Base-by-base conservation (phyloP, 441 rosid species). In the Gossypium lobatum region DNA sequence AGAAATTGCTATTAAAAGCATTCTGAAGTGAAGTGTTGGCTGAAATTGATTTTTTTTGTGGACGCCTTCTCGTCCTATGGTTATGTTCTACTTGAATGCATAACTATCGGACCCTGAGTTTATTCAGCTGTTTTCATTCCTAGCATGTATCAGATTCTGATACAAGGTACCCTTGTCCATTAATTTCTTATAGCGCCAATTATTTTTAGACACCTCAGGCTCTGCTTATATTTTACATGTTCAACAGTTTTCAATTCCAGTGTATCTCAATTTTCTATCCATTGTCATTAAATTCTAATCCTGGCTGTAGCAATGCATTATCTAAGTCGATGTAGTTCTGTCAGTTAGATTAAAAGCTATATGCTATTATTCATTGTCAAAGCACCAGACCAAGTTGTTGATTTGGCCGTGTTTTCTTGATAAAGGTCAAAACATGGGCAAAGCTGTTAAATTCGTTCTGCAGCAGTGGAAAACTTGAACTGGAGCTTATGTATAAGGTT, bases 361-460 rank as follows among this genome's bases (percentile, higher is more conserved):
- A 20, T 64, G 31, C 5, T 39, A 42, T 42, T 39, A 42, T 20
- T 20, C 14, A 1, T 64, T 17, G 52, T 37, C 50, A 37, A 17
- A 39, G 50, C 13, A 2, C n/a, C 2, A 3, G 13, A 58, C 31
- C 14, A 58, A 23, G 26, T 4, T 11, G 63, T 25, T 58, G 34
- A 58, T 11, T 42, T 17, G 5, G 70, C 21, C 39, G 54, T 42
- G 10, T 60, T 26, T 11, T 64, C 16, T 7, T 50, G 21, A 1
- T 50, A 46, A 78, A 95, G 99, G 99, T 93, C 67, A 93, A 90
- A 86, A 81, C 91, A 58, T 95, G 98, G 98, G 97, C 98, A 48
- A 46, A 82, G 18, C 89, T 95, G 67, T 82, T 95, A 50, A 88
- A 87, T 78, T 73, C 88, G 14, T 88, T 93, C 84, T 95, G 99